Conservation (phyloP, 208 protist genomes). For the Trypanosoma scelopori region DNA sequence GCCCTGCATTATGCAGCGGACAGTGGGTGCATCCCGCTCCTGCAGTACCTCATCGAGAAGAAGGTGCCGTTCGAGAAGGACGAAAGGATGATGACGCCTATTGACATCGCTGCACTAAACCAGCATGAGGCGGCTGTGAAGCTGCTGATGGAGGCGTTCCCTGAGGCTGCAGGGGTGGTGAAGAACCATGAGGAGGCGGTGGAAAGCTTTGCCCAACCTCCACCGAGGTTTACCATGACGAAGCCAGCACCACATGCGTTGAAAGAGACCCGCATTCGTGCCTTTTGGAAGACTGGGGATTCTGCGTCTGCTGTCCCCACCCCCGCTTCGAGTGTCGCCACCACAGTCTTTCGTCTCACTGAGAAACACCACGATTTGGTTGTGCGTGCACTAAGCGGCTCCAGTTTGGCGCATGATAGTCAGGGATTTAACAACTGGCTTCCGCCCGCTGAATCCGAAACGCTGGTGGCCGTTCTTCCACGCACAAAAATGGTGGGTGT, state of each 20-base stretch:
- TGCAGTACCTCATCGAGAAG: conserved; percentile 45
- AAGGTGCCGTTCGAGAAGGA: conserved; percentile 60
- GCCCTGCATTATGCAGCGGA: conserved; percentile 85
- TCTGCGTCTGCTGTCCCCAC: neutral
- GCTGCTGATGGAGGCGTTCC: conserved; percentile 34
- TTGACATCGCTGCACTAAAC: conserved; percentile 78
- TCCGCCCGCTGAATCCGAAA: conserved; percentile 17
- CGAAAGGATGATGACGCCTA: conserved; percentile 68
- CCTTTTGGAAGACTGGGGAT: conserved; percentile 31
- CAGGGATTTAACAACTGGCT: conserved; percentile 25
- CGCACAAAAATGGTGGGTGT: conserved; percentile 25
- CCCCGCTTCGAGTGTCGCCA: neutral
- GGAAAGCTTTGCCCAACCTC: conserved; percentile 44
- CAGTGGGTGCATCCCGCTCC: conserved; percentile 45
- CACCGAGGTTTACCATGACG: conserved; percentile 73
- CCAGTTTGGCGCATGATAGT: conserved; percentile 12
- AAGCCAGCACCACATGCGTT: conserved; percentile 49
- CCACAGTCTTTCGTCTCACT: conserved; percentile 17
- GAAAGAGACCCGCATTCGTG: conserved; percentile 9
- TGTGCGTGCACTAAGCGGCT: neutral
- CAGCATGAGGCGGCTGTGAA: conserved; percentile 19
- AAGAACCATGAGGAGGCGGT: conserved; percentile 55
- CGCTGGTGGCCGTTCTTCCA: conserved; percentile 25
- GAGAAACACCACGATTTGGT: conserved; percentile 8
- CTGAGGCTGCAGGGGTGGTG: conserved; percentile 26